Base-by-base conservation (phyloP, 139 green algal species). In the Desmodesmus armatus region DNA sequence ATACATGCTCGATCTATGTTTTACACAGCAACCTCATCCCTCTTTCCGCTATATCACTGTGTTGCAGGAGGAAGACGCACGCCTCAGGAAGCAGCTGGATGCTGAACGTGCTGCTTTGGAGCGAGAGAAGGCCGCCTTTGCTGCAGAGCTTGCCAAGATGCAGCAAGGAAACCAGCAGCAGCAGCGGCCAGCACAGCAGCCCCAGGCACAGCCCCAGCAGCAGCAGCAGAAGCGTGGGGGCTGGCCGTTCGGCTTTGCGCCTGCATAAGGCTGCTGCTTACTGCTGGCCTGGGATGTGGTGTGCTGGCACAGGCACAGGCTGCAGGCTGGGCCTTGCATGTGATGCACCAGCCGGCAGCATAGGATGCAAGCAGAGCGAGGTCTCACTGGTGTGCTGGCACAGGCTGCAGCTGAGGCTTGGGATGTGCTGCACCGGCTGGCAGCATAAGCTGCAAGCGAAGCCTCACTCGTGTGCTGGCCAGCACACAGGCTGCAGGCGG, bases 31-130 rank as follows among this genome's bases (percentile, higher is more conserved):
- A 55, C 9, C 13, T 7, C 47, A 21, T 55, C 9, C 47, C 47
- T 55, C 39, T 58, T 23, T 13, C 39, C 9, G 31, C 69, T 76
- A 27, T 39, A 76, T 5, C 25, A 37, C 67, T 44, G 40, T 21
- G 11, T 49, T 43, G 21, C 23, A 5, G 9, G 23, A 41, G 70
- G 15, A 6, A 2, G 27, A 9, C 27, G 70, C 27, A 58, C 70
- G 25, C 3, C 23, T 40, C 9, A 62, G 25, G 9, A 58, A 55
- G 41, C 41, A 62, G 7, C 41, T 62, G 41, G 27, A 58, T 5
- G 81, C 51, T 27, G 81, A 86, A 53, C 35, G 44, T 3, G 81
- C 81, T 25, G 69, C 69, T 15, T 41, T 86, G 49, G 81, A 80
- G n/a, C 41, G 27, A 3, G 81, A 86, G 35, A 58, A 44, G 51